phyloP scores from a whole-genome alignment of 2,329 filamentous ascomycete species.

The Arthrinium puccinioides region DNA sequence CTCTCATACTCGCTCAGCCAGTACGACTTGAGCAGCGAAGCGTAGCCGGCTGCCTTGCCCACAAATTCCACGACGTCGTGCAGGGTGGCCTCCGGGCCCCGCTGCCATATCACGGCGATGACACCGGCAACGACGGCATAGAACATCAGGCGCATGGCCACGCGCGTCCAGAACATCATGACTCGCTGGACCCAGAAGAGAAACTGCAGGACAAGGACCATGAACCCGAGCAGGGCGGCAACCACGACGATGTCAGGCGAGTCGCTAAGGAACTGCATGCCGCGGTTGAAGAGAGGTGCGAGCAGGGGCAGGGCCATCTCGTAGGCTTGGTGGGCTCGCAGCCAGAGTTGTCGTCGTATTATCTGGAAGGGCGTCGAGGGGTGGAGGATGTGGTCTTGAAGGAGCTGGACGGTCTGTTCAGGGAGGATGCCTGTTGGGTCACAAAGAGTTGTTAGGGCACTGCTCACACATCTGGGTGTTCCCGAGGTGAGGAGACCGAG shows the following conservation, averaged over 20 bases:
- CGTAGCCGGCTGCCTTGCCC: conserved; percentile 37
- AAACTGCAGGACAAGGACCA: conserved; percentile 57
- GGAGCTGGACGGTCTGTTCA: conserved; percentile 33
- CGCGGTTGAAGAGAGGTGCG: conserved; percentile 33
- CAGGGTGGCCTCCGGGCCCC: conserved; percentile 58
- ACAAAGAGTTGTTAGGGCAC: not conserved
- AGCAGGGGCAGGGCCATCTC: conserved; percentile 31
- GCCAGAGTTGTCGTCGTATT: conserved; percentile 25
- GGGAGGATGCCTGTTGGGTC: conserved; percentile 29
- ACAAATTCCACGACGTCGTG: conserved; percentile 45
- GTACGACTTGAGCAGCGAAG: conserved; percentile 40
- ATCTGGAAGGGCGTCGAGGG: conserved; percentile 37
- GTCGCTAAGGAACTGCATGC: conserved; percentile 25
- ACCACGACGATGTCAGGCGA: conserved; percentile 35
- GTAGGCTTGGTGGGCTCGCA: conserved; percentile 15
- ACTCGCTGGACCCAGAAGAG: conserved; percentile 65
- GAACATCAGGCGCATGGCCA: conserved; percentile 56
- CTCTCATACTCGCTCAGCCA: conserved; percentile 51
- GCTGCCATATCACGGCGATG: conserved; percentile 52
- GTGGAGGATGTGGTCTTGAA: conserved; percentile 41
- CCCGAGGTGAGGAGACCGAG: not conserved
- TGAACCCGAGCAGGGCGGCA: conserved; percentile 42
- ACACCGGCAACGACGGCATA: conserved; percentile 53
- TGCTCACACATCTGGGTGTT: not conserved
- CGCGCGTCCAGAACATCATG: conserved; percentile 68